Evolutionary conservation across 2,329 filamentous ascomycete genomes (phyloP).

Genomic region (Coniosporium uncinatum): DNA sequence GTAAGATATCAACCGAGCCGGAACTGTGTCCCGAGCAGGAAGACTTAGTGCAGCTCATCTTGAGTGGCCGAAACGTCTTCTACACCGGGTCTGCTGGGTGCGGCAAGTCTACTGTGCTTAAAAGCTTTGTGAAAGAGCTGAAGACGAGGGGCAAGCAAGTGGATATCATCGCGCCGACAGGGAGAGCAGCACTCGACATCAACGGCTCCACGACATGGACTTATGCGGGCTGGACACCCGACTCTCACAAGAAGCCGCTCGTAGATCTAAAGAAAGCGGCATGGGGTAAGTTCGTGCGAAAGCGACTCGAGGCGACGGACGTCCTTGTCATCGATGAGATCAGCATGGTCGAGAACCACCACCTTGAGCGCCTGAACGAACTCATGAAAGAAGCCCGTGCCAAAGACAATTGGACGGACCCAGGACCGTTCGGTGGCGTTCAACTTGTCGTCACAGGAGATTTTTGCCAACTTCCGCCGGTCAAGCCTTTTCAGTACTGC

Average conservation of each 20-base stretch:
- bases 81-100: slow-evolving; percentile 59
- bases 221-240: slow-evolving; percentile 51
- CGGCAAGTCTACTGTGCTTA: slow-evolving; percentile 52
- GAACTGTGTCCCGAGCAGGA: slow-evolving; percentile 41
- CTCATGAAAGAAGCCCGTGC: slow-evolving; percentile 35
- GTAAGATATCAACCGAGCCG: too few relatives aligned
- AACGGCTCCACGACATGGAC: slow-evolving; percentile 50
- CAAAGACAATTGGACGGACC: slow-evolving; percentile 5
- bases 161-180: slow-evolving; percentile 52
- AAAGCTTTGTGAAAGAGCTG: slow-evolving; percentile 37
- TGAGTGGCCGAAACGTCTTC: slow-evolving; percentile 51
- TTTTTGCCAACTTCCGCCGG: slow-evolving; percentile 53
- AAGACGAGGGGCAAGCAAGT: slow-evolving; percentile 28
- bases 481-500: slow-evolving; percentile 50
- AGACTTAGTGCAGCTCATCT: slow-evolving; percentile 43
- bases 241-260: slow-evolving; percentile 35
- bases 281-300: slow-evolving; percentile 22
- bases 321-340: slow-evolving; percentile 62
- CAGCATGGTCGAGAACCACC: slow-evolving; percentile 54
- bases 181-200: slow-evolving; percentile 51
- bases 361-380: slow-evolving; percentile 45
- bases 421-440: slow-evolving; percentile 42
- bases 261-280: slow-evolving; percentile 22
- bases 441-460: slow-evolving; percentile 54
- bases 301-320: slow-evolving; percentile 37